phyloP scores from a whole-genome alignment of 1,139 yeast genomes.

The Hyphopichia burtonii region DNA sequence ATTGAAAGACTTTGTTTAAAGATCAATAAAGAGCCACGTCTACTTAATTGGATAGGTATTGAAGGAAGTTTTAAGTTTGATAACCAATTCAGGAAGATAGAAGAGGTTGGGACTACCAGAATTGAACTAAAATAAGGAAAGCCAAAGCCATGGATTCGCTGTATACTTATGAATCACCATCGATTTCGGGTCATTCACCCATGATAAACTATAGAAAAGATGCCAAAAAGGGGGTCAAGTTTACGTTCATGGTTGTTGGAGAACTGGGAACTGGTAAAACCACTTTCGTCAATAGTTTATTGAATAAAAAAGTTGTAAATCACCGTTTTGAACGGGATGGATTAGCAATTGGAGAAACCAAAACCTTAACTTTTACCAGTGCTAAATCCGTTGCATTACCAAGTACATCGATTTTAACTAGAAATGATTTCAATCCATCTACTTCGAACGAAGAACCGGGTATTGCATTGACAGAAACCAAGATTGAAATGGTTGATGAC shows the following conservation, averaged over 20 bases:
- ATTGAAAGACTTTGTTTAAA: no score
- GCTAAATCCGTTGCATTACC: constrained; percentile 52
- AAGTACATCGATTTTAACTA: constrained; percentile 43
- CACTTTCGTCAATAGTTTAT: constrained; percentile 75
- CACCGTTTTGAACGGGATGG: constrained; percentile 50
- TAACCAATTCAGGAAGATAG: no score
- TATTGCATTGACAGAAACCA: constrained; percentile 66
- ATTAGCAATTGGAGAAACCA: constrained; percentile 33
- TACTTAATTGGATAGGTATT: no score
- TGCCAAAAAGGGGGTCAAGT: constrained; percentile 79
- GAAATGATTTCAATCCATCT: constrained; percentile 42
- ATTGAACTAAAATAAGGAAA: no score
- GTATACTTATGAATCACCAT: constrained; percentile 36
- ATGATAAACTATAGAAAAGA: constrained; percentile 62
- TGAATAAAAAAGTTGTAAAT: constrained; percentile 59
- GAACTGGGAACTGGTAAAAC: constrained; percentile 84
- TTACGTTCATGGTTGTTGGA: constrained; percentile 84
- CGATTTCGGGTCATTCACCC: constrained; percentile 38
- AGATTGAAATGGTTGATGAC: constrained; percentile 67
- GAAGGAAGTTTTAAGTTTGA: not conserved
- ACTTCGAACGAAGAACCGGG: constrained; percentile 55
- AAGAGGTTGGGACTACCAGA: no score
- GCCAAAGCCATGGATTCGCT: constrained; percentile 21
- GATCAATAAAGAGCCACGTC: no score
- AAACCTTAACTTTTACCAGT: constrained; percentile 50